phyloP scores from a whole-genome alignment of 306 rosid species.

The Calophaca sinica region DNA sequence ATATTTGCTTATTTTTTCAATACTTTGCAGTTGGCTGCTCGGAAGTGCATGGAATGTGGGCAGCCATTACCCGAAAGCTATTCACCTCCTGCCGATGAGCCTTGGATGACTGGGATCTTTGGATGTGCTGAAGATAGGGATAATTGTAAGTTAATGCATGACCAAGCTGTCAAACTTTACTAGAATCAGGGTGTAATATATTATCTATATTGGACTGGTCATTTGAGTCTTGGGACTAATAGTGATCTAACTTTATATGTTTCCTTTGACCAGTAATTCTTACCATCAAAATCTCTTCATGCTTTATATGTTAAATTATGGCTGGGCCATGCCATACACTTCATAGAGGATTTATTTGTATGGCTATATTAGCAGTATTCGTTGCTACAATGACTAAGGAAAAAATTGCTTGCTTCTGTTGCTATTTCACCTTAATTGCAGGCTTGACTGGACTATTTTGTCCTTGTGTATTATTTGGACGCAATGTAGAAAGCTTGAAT shows the following conservation, averaged over 20 bases:
- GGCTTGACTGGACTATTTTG: constrained; percentile 78
- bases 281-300: constrained; percentile 9
- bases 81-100: constrained; percentile 75
- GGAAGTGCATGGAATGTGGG: constrained; percentile 68
- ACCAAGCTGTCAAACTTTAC: constrained; percentile 21
- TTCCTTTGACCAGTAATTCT: constrained; percentile 34
- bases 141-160: constrained; percentile 57
- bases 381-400: constrained; percentile 29
- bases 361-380: constrained; percentile 6
- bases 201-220: constrained; percentile 17
- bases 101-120: constrained; percentile 78
- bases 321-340: constrained; percentile 1
- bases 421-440: constrained; percentile 42
- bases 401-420: constrained; percentile 19
- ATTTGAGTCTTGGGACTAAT: background rate
- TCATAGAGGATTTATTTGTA: background rate
- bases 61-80: constrained; percentile 78
- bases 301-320: constrained; percentile 26
- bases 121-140: constrained; percentile 69
- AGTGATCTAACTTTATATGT: constrained; percentile 4
- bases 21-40: constrained; percentile 62
- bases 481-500: constrained; percentile 62
- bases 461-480: constrained; percentile 78
- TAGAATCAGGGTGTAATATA: constrained; percentile 7
- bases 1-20: constrained; percentile 12